Evolutionary conservation across 495 filamentous ascomycete species (phyloP), one percentile per base, ranked within the genome.

Genomic region (Penicillium bialowiezense): DNA sequence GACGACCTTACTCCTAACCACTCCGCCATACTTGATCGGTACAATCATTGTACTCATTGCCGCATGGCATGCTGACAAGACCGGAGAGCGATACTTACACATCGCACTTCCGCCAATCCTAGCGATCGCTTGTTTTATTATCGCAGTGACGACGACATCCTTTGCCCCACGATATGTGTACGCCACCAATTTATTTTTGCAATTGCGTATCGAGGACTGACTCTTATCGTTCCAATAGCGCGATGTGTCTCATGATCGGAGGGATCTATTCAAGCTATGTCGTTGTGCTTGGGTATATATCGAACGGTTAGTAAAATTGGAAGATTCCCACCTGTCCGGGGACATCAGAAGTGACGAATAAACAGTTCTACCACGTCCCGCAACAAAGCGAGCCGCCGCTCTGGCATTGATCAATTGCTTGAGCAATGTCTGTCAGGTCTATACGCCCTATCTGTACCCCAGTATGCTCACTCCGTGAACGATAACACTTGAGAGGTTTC

Each of bases 61-160:
- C 53, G 80, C 85, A 2, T 84, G 79, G 71, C 85, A 90, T 59
- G 85, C 86, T 2, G 88, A 92, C 62, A 72, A 74, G 33, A 87
- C 83, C 2, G 83, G 86, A 15, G 86, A 92, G 64, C 76, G 87
- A 12, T 91, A 84, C 61, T 81, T 81, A 55, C 88, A 91, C 64
- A 78, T 91, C 47, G 73, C 70, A 0, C 23, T 82, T 9, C 86
- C 88, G 0, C 73, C 89, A 26, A 77, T 72, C 44, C 74, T 91
- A 20, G 82, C 85, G 1, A 65, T 91, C 18, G 62, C 69, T 6
- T 83, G 82, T 1, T 90, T 87, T 64, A 83, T 91, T 54, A 75
- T 90, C 36, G 83, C 82, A 7, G 82, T 83, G 1, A 67, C 82
- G 0, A 89, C 37, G n/a, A 56, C 43, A 31, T 43, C 43, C 14